A percentile compares a stretch with the other conserved stretches of the same genome.
phyloP scores from a whole-genome alignment of 805 yeast species.

The Yarrowia osloensis region DNA sequence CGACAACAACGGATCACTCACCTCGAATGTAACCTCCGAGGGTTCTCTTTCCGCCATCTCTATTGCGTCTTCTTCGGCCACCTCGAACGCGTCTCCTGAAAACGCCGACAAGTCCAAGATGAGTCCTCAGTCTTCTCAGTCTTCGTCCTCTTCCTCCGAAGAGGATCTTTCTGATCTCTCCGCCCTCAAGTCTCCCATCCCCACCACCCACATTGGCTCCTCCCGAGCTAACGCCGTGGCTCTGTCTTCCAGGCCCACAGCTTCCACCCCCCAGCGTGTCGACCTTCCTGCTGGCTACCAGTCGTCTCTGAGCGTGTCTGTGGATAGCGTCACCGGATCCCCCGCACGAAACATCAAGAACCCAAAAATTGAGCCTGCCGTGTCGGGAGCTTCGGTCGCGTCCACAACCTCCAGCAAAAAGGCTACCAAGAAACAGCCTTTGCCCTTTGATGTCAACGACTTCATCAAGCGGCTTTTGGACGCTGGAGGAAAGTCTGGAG shows the following conservation, averaged over 20 bases:
- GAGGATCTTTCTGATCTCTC: conserved; percentile 5
- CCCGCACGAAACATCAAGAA: conserved; percentile 26
- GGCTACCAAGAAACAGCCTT: conserved; percentile 1
- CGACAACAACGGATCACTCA: conserved; percentile 17
- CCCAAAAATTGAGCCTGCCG: conserved; percentile 16
- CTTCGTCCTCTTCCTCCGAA: conserved; percentile 11
- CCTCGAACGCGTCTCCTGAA: conserved; percentile 24
- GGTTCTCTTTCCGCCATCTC: conserved; percentile 21
- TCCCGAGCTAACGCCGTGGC: conserved; percentile 24
- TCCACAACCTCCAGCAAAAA: conserved; percentile 7
- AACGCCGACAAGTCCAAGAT: conserved; percentile 16
- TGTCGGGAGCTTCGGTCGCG: conserved; percentile 13
- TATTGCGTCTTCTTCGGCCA: conserved; percentile 20
- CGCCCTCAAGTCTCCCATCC: conserved; percentile 20
- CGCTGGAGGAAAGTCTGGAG: conserved; percentile 68
- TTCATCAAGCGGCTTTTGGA: conserved; percentile 80
- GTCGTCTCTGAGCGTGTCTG: conserved; percentile 20
- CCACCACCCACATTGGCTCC: conserved; percentile 3
- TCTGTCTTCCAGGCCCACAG: conserved; percentile 1
- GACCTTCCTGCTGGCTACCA: conserved; percentile 28
- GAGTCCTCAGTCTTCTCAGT: conserved; percentile 29
- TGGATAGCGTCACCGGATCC: conserved; percentile 24
- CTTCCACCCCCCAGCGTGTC: conserved; percentile 26
- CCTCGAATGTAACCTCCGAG: conserved; percentile 26
- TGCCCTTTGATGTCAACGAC: conserved; percentile 62